Evolutionary conservation across 345 rosid genomes (phyloP).

Genomic region (Toxicodendron radicans): DNA sequence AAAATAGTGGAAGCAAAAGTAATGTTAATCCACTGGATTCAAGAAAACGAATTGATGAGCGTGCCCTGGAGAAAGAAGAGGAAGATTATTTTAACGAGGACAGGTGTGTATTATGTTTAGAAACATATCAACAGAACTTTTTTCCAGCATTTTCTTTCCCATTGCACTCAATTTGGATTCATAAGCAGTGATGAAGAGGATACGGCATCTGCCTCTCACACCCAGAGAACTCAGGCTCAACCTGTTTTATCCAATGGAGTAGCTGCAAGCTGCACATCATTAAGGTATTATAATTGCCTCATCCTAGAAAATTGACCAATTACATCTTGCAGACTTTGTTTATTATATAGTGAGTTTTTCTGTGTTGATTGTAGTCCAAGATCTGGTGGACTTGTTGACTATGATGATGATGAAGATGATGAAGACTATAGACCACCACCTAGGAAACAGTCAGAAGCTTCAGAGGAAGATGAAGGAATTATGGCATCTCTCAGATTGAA

Average conservation of each 20-base stretch:
- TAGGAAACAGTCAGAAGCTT: constrained; percentile 55
- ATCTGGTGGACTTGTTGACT: constrained; percentile 89
- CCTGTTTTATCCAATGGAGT: constrained; percentile 76
- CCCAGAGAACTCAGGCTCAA: constrained; percentile 50
- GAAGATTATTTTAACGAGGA: constrained; percentile 98
- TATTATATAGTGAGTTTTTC: constrained; percentile 2
- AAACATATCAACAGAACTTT: background rate
- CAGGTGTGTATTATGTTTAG: constrained; percentile 45
- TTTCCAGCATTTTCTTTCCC: background rate
- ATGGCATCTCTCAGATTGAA: constrained; percentile 64
- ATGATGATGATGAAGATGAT: constrained; percentile 98
- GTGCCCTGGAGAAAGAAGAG: constrained; percentile 96
- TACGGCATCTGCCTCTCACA: constrained; percentile 68
- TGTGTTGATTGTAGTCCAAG: constrained; percentile 45
- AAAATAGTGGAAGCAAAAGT: constrained; percentile 57
- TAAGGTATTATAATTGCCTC: constrained; percentile 46
- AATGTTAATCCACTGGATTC: constrained; percentile 52
- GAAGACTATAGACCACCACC: constrained; percentile 93
- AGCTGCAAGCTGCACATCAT: constrained; percentile 48
- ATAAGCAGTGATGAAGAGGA: constrained; percentile 89
- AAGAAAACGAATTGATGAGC: constrained; percentile 76
- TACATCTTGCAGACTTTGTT: background rate
- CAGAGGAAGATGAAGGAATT: constrained; percentile 69
- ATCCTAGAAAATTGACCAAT: constrained; percentile 7
- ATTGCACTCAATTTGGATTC: constrained; percentile 22